Percentiles rank a stretch among this genome's conserved stretches.
phyloP scores from a whole-genome alignment of 768 basidiomycete genomes.

The Cystobasidium onofrii region DNA sequence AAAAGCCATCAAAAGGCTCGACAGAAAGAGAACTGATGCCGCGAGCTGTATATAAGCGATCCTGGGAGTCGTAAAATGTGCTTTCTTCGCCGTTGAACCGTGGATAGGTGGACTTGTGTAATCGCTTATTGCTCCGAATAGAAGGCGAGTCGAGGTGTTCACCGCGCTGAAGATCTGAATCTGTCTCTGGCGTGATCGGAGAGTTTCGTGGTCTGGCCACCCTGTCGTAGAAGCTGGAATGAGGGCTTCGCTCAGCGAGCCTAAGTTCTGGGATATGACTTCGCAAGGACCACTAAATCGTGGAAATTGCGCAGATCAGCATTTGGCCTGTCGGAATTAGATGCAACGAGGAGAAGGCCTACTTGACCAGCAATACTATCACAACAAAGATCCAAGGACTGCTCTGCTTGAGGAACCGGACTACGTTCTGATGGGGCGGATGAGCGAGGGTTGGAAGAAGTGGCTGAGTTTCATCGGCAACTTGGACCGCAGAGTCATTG shows the following conservation, averaged over 20 bases:
- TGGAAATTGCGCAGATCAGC: background rate
- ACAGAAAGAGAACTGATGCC: background rate
- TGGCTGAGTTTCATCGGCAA: background rate
- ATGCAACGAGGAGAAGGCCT: background rate
- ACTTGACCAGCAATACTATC: conserved; percentile 19
- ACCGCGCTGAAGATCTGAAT: conserved; percentile 35
- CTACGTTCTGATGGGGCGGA: background rate
- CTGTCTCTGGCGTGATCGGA: conserved; percentile 31
- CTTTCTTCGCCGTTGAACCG: background rate
- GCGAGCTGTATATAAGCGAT: conserved; percentile 12
- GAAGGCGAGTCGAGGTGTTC: conserved; percentile 37
- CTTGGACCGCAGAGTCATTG: background rate
- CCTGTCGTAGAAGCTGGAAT: background rate
- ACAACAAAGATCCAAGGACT: conserved; percentile 5
- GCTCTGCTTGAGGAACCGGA: conserved; percentile 5
- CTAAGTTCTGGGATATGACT: conserved; percentile 24
- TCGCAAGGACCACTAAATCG: conserved; percentile 10
- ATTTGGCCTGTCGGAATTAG: no score
- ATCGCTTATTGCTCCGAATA: conserved; percentile 36
- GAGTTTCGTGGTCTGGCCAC: conserved; percentile 19
- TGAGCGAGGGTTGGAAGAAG: background rate
- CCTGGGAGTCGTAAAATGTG: background rate
- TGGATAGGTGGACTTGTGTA: conserved; percentile 28
- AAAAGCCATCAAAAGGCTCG: background rate
- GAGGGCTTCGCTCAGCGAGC: conserved; percentile 6